phyloP scores from a whole-genome alignment of 345 rosid species.

The Punica granatum region DNA sequence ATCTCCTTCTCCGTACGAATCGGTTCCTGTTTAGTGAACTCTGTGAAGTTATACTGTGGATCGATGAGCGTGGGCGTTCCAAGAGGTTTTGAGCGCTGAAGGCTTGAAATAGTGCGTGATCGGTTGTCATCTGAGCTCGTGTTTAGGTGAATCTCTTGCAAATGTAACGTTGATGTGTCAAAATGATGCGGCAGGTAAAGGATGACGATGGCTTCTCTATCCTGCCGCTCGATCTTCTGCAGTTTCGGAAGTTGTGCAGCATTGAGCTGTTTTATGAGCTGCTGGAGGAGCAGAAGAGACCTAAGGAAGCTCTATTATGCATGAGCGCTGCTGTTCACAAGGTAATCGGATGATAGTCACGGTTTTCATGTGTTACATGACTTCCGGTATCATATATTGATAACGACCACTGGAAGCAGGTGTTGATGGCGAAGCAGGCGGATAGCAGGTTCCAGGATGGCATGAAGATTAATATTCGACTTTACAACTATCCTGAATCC shows the following conservation, averaged over 20 bases:
- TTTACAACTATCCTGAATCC: conserved; percentile 73
- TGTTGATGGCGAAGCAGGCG: conserved; percentile 30
- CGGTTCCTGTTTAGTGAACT: neutral
- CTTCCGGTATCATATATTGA: neutral
- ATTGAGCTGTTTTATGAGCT: conserved; percentile 44
- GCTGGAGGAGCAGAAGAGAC: conserved; percentile 62
- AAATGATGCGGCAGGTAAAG: conserved; percentile 42
- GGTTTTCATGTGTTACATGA: neutral
- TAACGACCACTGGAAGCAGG: conserved; percentile 24
- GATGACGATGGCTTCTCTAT: conserved; percentile 43
- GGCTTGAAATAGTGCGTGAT: neutral
- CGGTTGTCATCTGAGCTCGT: neutral
- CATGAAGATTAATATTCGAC: conserved; percentile 62
- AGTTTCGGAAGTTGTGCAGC: conserved; percentile 46
- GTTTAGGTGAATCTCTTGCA: neutral
- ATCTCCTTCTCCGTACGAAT: neutral
- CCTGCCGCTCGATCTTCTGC: conserved; percentile 63
- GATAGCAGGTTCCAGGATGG: conserved; percentile 32
- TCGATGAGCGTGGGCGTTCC: neutral
- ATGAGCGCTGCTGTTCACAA: conserved; percentile 78
- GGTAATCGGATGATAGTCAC: conserved; percentile 24
- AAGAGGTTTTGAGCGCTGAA: neutral
- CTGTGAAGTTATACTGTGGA: neutral
- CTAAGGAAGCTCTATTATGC: conserved; percentile 68
- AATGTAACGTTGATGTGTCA: conserved; percentile 3